phyloP scores from a whole-genome alignment of 768 basidiomycete genomes.

The Mycena epipterygia region DNA sequence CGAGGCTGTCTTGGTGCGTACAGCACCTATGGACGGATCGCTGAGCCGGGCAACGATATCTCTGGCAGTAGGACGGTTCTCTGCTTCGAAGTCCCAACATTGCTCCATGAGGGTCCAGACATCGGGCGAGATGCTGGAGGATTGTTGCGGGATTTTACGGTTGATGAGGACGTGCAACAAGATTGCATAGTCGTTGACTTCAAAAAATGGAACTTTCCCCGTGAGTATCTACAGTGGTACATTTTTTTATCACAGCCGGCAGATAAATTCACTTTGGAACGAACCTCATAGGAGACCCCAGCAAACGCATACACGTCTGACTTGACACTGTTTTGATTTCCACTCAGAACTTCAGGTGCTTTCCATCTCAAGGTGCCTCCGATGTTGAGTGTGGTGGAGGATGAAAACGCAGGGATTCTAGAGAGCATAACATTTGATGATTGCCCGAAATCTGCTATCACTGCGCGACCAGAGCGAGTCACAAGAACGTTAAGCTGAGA shows the following conservation, averaged over 20 bases:
- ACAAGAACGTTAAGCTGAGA: slow-evolving; percentile 45
- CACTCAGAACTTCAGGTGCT: slow-evolving; percentile 43
- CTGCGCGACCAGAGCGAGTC: slow-evolving; percentile 38
- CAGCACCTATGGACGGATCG: slow-evolving; percentile 22
- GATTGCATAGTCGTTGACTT: slow-evolving; percentile 34
- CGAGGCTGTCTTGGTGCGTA: slow-evolving; percentile 11
- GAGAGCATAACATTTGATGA: slow-evolving; percentile 37
- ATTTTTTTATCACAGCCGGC: not conserved
- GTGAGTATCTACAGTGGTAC: slow-evolving; percentile 40
- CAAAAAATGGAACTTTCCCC: slow-evolving; percentile 37
- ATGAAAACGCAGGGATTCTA: slow-evolving; percentile 26
- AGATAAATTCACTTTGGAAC: not conserved
- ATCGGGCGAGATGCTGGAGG: not conserved
- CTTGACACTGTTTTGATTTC: slow-evolving; percentile 32
- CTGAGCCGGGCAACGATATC: slow-evolving; percentile 26
- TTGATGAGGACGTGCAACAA: slow-evolving; percentile 34
- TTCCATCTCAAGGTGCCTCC: slow-evolving; percentile 44
- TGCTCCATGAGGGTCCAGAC: slow-evolving; percentile 31
- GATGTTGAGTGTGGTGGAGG: slow-evolving; percentile 29
- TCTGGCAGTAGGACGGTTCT: slow-evolving; percentile 6
- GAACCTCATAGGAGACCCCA: slow-evolving; percentile 46
- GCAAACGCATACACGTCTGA: slow-evolving; percentile 48
- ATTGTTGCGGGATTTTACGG: not conserved
- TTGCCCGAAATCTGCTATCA: slow-evolving; percentile 46
- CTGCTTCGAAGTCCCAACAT: slow-evolving; percentile 20